These are phyloP conservation scores for Platanus orientalis DNA, from an alignment of 164 flowering plant genomes.

Conservation along the genomic window DNA sequence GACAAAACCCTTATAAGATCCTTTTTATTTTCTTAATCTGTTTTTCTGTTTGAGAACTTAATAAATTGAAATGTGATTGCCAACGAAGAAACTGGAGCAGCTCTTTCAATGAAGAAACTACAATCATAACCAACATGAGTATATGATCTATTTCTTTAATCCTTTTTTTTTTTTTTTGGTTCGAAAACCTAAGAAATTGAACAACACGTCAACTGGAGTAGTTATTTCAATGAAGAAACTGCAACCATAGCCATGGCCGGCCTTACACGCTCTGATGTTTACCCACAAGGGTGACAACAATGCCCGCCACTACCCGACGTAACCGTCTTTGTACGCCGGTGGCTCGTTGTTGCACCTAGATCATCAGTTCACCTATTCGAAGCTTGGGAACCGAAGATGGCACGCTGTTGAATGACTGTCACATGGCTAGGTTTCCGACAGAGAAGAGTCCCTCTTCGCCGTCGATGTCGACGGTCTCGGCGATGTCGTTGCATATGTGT, in stretches of 20 bases:
- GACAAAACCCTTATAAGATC: no score
- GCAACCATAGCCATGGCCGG: not conserved
- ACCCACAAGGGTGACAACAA: not conserved
- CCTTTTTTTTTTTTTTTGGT: no score
- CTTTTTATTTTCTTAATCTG: no score
- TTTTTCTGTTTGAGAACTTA: no score
- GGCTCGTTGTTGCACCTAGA: slow-evolving; percentile 28
- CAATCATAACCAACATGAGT: no score
- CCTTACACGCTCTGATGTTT: slow-evolving; percentile 18
- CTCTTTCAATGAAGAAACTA: no score
- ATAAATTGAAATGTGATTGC: no score
- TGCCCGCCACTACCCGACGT: not conserved
- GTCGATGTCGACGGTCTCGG: slow-evolving; percentile 5
- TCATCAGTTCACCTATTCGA: slow-evolving; percentile 56
- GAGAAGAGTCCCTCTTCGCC: no score
- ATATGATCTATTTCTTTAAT: no score
- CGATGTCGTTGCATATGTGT: slow-evolving; percentile 6
- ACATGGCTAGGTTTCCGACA: slow-evolving; percentile 17
- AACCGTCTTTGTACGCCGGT: slow-evolving; percentile 17
- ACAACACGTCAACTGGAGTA: no score
- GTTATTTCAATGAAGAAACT: slow-evolving; percentile 1
- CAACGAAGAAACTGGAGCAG: no score
- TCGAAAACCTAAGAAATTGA: no score
- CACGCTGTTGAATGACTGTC: slow-evolving; percentile 12
- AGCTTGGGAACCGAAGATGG: slow-evolving; percentile 59